Percentiles rank a stretch among this genome's conserved stretches.
Evolutionary conservation across 2,329 filamentous ascomycete genomes (phyloP).

Genomic region (Nigrograna mackinnonii): DNA sequence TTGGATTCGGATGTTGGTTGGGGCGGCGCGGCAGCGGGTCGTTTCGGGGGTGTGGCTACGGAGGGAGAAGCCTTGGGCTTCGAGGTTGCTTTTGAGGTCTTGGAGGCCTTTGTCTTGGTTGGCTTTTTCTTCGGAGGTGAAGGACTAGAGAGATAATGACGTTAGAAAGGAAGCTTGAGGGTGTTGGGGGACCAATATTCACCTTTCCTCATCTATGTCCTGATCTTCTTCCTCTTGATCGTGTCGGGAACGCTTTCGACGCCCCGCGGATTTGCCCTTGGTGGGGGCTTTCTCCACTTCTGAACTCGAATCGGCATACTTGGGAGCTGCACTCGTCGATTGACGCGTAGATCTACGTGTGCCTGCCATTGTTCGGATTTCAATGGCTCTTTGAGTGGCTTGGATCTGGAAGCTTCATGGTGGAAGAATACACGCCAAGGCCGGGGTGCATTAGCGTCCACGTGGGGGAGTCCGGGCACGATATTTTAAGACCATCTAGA

Average conservation of each 20-base stretch:
- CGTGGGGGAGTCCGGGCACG: too few species aligned
- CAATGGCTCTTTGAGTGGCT: not conserved
- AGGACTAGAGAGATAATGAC: conserved; percentile 8
- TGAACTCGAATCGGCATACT: conserved; percentile 21
- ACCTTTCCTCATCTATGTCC: conserved; percentile 12
- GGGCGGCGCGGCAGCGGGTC: conserved; percentile 10
- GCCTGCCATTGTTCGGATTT: conserved; percentile 27
- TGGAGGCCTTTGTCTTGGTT: conserved; percentile 10
- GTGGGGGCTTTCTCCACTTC: conserved; percentile 19
- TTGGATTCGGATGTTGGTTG: conserved; percentile 22
- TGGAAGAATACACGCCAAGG: not conserved
- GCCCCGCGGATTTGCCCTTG: conserved; percentile 26
- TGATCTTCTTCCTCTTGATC: conserved; percentile 7
- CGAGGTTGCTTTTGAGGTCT: conserved; percentile 5
- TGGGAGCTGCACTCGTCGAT: conserved; percentile 15
- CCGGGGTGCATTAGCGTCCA: not conserved
- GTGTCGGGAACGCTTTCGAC: conserved; percentile 30
- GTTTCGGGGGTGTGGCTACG: conserved; percentile 8
- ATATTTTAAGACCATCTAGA: too few species aligned
- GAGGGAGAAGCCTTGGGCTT: conserved; percentile 7
- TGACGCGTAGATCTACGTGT: conserved; percentile 35
- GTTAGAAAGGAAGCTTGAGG: not conserved
- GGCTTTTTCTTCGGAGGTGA: conserved; percentile 24
- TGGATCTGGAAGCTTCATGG: not conserved
- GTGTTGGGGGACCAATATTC: conserved; percentile 1